Evolutionary conservation across 768 basidiomycete species (phyloP).

Genomic region (Porpolomopsis calyptriformis): DNA sequence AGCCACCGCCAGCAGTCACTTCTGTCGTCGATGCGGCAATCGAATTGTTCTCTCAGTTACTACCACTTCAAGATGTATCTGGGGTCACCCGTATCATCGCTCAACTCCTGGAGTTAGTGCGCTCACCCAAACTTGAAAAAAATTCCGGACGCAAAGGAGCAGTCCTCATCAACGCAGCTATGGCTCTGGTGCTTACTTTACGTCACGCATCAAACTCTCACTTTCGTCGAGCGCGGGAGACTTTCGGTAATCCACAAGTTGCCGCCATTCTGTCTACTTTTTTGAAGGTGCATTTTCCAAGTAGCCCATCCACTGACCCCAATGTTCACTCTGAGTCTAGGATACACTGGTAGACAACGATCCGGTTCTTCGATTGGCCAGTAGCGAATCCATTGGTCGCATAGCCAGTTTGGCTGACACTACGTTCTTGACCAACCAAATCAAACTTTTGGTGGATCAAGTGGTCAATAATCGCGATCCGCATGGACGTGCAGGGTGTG

Average conservation of each 20-base stretch:
- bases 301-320: not conserved
- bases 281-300: slow-evolving; percentile 52
- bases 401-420: slow-evolving; percentile 76
- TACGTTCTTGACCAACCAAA: slow-evolving; percentile 73
- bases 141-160: slow-evolving; percentile 83
- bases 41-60: slow-evolving; percentile 70
- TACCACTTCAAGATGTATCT: slow-evolving; percentile 65
- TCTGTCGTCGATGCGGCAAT: slow-evolving; percentile 83
- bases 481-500: slow-evolving; percentile 84
- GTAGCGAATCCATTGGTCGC: slow-evolving; percentile 84
- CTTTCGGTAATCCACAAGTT: slow-evolving; percentile 55
- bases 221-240: slow-evolving; percentile 51
- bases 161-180: slow-evolving; percentile 66
- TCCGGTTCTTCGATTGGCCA: slow-evolving; percentile 58
- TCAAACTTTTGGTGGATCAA: slow-evolving; percentile 85
- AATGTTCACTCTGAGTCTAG: slow-evolving; percentile 25
- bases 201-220: slow-evolving; percentile 42
- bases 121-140: slow-evolving; percentile 73
- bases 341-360: slow-evolving; percentile 78
- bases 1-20: slow-evolving; percentile 67
- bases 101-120: slow-evolving; percentile 52
- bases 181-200: slow-evolving; percentile 64
- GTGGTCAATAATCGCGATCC: slow-evolving; percentile 94
- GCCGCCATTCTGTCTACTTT: slow-evolving; percentile 55
- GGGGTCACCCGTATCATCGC: slow-evolving; percentile 44